Evolutionary conservation across 2,329 filamentous ascomycete species (phyloP), one percentile per base, ranked within the genome.

Genomic region (Rutstroemia sp.): DNA sequence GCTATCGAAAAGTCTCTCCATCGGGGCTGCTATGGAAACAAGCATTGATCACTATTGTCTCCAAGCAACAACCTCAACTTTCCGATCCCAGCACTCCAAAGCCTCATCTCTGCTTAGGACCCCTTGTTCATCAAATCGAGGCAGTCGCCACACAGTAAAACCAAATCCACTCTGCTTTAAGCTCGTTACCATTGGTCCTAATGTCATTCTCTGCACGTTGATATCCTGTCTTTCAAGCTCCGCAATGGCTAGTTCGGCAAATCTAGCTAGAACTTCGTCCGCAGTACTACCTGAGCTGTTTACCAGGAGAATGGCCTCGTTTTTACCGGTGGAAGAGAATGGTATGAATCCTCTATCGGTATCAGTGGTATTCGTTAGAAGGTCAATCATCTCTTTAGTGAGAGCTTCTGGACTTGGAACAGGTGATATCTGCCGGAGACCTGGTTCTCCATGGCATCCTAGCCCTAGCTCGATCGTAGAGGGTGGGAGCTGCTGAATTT

Each of bases 401-500:
- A 25, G 51, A 53, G 41, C 16, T 38, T 47, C 41, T 53, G 23
- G 27, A 46, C 51, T 38, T 34, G 19, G 14, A 21, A n/a, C 8
- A 12, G 25, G 27, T 21, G 23, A 30, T 18, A 52, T n/a, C 18
- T 34, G 9, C 25, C 25, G 41, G 25, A 18, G 42, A 3, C n/a
- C 8, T 5, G 18, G 41, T 41, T 51, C 37, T 14, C 37, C 21
- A 25, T 37, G 18, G 2, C 3, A 16, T 50, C 19, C 21, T 70
- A 78, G 77, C 6, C 73, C 73, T 18, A 75, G 59, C 12, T 74
- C 73, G 58, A 71, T 73, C 1, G 63, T 66, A 21, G 49, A 52
- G 8, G 63, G 60, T 23, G 65, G 63, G 3, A 66, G 57, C 1
- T 56, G 60, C 23, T 62, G 61, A 12, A 66, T 57, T 41, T 66